Evolutionary conservation across 139 green algal genomes (phyloP).

Genomic region (Micromonas commoda): DNA sequence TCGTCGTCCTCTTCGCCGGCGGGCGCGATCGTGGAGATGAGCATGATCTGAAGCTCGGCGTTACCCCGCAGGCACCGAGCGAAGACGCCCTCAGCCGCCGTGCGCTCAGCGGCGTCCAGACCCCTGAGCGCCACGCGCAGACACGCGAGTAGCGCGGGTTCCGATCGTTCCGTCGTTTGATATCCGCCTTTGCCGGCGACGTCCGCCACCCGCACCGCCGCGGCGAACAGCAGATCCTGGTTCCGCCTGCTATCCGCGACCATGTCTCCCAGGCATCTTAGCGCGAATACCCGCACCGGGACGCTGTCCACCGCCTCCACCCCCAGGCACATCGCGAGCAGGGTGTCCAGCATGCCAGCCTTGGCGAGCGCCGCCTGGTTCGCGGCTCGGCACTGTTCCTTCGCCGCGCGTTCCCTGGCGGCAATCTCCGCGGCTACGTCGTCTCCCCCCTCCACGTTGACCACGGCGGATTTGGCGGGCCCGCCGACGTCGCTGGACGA

Average conservation of each 20-base stretch:
- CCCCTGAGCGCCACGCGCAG: conserved; percentile 31
- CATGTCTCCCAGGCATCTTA: conserved; percentile 29
- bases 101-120: conserved; percentile 19
- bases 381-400: not conserved
- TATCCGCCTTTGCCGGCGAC: not conserved
- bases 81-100: conserved; percentile 35
- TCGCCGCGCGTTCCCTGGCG: not conserved
- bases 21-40: conserved; percentile 41
- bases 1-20: not conserved
- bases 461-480: not conserved
- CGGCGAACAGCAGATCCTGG: conserved; percentile 44
- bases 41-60: conserved; percentile 36
- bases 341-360: not conserved
- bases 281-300: conserved; percentile 16
- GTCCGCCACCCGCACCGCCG: not conserved
- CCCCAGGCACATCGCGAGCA: not conserved
- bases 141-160: conserved; percentile 41
- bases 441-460: not conserved
- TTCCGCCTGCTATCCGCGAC: conserved; percentile 33
- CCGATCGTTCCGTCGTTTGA: no score
- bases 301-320: not conserved
- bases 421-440: not conserved
- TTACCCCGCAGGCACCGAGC: conserved; percentile 33
- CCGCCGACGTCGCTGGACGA: not conserved
- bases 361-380: conserved; percentile 3